Base-by-base conservation (phyloP, 306 rosid species). In the Acacia crassicarpa region DNA sequence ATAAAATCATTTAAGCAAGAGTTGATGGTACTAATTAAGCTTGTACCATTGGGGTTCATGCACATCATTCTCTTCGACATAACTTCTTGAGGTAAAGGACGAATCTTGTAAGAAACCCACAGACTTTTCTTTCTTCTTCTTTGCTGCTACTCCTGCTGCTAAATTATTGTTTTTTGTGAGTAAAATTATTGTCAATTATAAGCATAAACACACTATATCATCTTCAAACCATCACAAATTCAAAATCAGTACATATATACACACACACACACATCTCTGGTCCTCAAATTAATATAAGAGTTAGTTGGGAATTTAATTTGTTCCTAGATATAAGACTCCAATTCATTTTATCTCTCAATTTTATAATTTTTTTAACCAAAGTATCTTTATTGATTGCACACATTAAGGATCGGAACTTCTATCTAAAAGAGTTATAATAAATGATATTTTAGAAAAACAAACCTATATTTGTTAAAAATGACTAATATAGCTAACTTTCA, bases 41-140 rank as follows among this genome's bases (percentile, higher is more conserved):
- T 48, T 33, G 41, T 82, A 86, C 89, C 84, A 25, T 44, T 76
- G 83, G 49, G 73, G 38, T 70, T 59, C 33, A 3, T 78, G 54
- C 44, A 17, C 75, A 78, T 53, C 51, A 66, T 67, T 63, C 43
- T 82, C 83, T 27, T 43, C 83, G 62, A 14, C 61, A 54, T 16
- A 44, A 72, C 69, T 74, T 59, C 11, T 59, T 25, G 81, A 80
- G 41, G 45, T 61, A 62, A 65, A 58, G 67, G 53, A 48, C 16
- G 88, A 27, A 45, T 30, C 40, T 63, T 78, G 63, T 71, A 38
- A 40, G 11, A 80, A 80, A 30, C 56, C 74, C 20, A 68, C 27
- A 2, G 41, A n/a, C 69, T 63, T 14, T 27, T 30, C 38, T 19
- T 83, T 86, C 81, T 59, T 77, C 83, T 58, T 58, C 61, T 85